These are phyloP conservation scores for Collybia mongolica DNA, from an alignment of 768 basidiomycete genomes.

Conservation along the genomic window DNA sequence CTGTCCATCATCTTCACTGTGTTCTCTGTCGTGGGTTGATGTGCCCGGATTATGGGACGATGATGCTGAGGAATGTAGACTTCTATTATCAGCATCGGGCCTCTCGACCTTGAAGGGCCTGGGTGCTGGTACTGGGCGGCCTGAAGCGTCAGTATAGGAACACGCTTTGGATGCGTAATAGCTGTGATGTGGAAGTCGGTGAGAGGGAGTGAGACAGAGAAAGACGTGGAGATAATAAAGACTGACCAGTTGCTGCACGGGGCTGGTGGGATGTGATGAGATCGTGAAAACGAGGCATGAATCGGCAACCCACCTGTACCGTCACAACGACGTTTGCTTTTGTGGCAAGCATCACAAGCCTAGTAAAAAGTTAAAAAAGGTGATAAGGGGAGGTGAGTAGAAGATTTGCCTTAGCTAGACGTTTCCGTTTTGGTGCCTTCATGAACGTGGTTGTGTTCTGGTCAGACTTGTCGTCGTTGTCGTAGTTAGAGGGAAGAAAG, in stretches of 20 bases:
- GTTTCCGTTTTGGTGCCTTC: constrained; percentile 53
- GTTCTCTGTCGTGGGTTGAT: constrained; percentile 21
- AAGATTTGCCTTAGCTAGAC: constrained; percentile 46
- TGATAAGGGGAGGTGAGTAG: constrained; percentile 1
- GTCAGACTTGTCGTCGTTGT: constrained; percentile 30
- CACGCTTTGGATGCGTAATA: constrained; percentile 82
- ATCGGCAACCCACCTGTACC: constrained; percentile 58
- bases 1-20: constrained; percentile 39
- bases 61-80: constrained; percentile 16
- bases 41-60: constrained; percentile 21
- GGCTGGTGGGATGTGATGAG: constrained; percentile 36
- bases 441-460: constrained; percentile 27
- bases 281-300: constrained; percentile 11
- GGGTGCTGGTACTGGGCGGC: constrained; percentile 77
- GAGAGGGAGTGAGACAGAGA: constrained; percentile 5
- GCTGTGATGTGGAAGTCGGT: constrained; percentile 34
- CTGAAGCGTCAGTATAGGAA: constrained; percentile 77
- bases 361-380: constrained; percentile 18
- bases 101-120: constrained; percentile 46
- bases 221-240: constrained; percentile 4
- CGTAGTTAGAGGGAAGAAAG: constrained; percentile 18
- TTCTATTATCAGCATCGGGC: constrained; percentile 20
- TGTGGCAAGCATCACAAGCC: constrained; percentile 84
- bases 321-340: constrained; percentile 82
- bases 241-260: constrained; percentile 81